Base-by-base conservation (phyloP, 495 filamentous ascomycete species). In the Neurospora sp. region DNA sequence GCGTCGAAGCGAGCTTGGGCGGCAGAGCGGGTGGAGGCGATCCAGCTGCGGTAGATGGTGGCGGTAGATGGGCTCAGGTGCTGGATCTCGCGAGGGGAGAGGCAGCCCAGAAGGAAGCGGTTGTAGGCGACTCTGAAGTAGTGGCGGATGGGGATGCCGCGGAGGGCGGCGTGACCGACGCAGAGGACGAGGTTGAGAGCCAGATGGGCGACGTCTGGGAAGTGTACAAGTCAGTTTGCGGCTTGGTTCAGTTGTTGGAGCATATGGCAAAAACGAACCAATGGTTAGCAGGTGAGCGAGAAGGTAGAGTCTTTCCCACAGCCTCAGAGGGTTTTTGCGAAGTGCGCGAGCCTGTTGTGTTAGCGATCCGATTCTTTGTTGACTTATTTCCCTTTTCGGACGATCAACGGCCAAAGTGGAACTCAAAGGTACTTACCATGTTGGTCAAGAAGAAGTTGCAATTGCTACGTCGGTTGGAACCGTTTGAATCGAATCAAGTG, bases 111-210 rank as follows among this genome's bases (percentile, higher is more conserved):
- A 39, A 46, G 71, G 71, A 76, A 74, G 39, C 77, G 75, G 68
- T 65, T 70, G 71, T 70, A 73, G 70, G 74, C 77, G 73, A 73
- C 73, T 27, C 40, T 20, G 16, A 61, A 59, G 40, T 48, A 78
- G 75, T 71, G 61, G 20, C 68, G 65, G 18, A 76, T 61, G 16
- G 76, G 74, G 40, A 77, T 68, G 35, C 74, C 70, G 41, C 78
- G 76, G 27, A 69, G 4, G 35, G n/a, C 12, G 44, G 77, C 77
- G 39, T 76, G 44, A 61, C 69, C 31, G 39, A 72, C 48, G 65
- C 70, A 76, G 44, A 74, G 75, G 70, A 72, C 22, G 53, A 74
- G 6, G 73, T 76, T 76, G 75, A 78, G 35, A 70, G 72, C 38
- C 41, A 77, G 20, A 31, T 73, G 70, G 2, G 74, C 71, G 3